These are phyloP conservation scores for Trametes sp. DNA, from an alignment of 1,284 basidiomycete species.

Conservation along the genomic window DNA sequence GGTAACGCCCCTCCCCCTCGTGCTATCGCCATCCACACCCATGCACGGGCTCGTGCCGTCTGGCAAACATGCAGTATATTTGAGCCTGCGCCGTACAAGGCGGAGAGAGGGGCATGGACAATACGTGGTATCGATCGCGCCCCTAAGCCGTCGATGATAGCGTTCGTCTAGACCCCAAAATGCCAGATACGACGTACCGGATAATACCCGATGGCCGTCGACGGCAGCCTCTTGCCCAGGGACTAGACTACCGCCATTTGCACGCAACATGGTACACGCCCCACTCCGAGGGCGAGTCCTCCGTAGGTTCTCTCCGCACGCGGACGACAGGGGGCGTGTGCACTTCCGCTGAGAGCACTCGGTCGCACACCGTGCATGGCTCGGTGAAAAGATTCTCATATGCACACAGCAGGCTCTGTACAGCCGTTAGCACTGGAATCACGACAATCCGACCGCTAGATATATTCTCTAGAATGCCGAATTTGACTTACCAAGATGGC, in stretches of 20 bases:
- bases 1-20: neutral
- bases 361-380: conserved; percentile 62
- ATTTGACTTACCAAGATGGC: conserved; percentile 49
- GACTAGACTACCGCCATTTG: conserved; percentile 38
- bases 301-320: conserved; percentile 51
- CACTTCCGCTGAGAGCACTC: conserved; percentile 70
- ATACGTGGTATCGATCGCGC: conserved; percentile 18
- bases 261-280: conserved; percentile 62
- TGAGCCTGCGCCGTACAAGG: conserved; percentile 8
- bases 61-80: conserved; percentile 11
- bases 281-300: conserved; percentile 48
- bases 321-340: conserved; percentile 76
- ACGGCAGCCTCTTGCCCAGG: conserved; percentile 18
- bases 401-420: conserved; percentile 56
- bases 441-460: conserved; percentile 8
- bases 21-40: neutral
- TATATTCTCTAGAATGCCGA: neutral
- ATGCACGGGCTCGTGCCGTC: neutral
- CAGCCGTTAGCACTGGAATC: conserved; percentile 12
- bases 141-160: conserved; percentile 15
- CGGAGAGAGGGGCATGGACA: conserved; percentile 14
- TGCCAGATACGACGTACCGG: conserved; percentile 18
- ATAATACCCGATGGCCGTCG: conserved; percentile 14
- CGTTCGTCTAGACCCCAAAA: conserved; percentile 19
- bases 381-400: conserved; percentile 69